Conservation (phyloP, 225 moss, liverwort and hornwort genomes). For the Pseudoscleropodium purum region DNA sequence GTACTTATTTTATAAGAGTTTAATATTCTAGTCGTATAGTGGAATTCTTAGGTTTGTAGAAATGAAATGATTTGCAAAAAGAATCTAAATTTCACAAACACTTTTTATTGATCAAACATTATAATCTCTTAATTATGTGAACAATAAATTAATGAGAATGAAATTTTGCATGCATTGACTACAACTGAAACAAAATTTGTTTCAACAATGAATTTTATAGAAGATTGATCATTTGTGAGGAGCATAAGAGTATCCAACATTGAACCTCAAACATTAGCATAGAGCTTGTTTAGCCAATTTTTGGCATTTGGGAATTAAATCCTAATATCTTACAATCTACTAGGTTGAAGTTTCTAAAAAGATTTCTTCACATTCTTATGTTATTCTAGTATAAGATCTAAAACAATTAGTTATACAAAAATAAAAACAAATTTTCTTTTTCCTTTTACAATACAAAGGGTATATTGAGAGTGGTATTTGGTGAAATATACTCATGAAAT, state of each 20-base stretch:
- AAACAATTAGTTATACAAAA: background rate
- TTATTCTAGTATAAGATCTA: accelerated
- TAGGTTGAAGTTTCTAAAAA: background rate
- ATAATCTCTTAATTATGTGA: background rate
- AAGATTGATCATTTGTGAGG: background rate
- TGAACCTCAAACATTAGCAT: background rate
- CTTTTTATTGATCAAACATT: background rate
- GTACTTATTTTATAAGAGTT: background rate
- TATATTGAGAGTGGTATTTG: background rate
- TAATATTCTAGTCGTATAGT: background rate
- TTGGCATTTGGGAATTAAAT: background rate
- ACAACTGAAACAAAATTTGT: background rate
- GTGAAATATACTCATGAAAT: background rate
- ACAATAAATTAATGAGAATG: background rate
- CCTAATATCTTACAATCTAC: background rate
- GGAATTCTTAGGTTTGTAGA: background rate
- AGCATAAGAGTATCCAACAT: background rate
- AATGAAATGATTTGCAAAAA: background rate
- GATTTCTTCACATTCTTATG: background rate
- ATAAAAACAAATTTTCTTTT: background rate
- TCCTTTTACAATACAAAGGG: background rate
- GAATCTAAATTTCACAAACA: background rate
- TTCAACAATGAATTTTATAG: background rate
- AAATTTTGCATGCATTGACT: background rate
- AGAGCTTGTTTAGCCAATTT: background rate